Evolutionary conservation across 352 stramenopile species (phyloP).

Genomic region (Phytophthora kernoviae): DNA sequence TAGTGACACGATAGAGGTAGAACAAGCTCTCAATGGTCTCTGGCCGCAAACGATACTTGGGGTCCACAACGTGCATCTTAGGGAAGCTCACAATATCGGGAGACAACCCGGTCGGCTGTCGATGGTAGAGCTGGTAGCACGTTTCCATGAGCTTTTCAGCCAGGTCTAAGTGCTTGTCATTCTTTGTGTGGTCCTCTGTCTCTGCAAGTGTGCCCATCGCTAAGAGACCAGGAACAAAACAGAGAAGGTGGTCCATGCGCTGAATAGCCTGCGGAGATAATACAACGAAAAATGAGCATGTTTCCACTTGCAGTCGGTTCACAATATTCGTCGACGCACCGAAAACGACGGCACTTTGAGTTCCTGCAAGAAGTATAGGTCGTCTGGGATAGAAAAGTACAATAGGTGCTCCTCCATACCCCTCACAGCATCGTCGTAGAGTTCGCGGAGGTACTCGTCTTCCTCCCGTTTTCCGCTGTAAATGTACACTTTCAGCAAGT

Average conservation of each 20-base stretch:
- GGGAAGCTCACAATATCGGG: slow-evolving; percentile 94
- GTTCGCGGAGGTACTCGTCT: slow-evolving; percentile 71
- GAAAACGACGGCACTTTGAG: slow-evolving; percentile 56
- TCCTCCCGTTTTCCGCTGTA: slow-evolving; percentile 88
- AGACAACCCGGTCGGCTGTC: slow-evolving; percentile 91
- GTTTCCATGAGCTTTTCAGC: slow-evolving; percentile 92
- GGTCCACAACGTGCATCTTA: slow-evolving; percentile 54
- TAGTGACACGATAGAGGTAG: slow-evolving; percentile 95
- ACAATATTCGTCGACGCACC: slow-evolving; percentile 19
- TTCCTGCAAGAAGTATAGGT: slow-evolving; percentile 78
- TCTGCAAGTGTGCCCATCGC: slow-evolving; percentile 90
- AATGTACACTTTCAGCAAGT: slow-evolving; percentile 98
- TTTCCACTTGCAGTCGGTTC: background rate
- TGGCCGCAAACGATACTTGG: slow-evolving; percentile 94
- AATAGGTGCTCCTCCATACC: slow-evolving; percentile 94
- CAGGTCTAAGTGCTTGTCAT: slow-evolving; percentile 82
- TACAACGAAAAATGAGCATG: slow-evolving; percentile 7
- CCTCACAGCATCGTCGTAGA: slow-evolving; percentile 95
- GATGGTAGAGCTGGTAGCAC: slow-evolving; percentile 95
- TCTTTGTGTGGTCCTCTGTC: slow-evolving; percentile 63
- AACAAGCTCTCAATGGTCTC: slow-evolving; percentile 97
- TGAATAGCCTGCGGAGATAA: slow-evolving; percentile 31
- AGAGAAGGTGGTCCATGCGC: slow-evolving; percentile 97
- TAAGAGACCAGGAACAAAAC: slow-evolving; percentile 94
- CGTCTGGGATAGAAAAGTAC: slow-evolving; percentile 55